Evolutionary conservation across 2,329 filamentous ascomycete genomes (phyloP).

Genomic region (Coniochaeta prunicola): DNA sequence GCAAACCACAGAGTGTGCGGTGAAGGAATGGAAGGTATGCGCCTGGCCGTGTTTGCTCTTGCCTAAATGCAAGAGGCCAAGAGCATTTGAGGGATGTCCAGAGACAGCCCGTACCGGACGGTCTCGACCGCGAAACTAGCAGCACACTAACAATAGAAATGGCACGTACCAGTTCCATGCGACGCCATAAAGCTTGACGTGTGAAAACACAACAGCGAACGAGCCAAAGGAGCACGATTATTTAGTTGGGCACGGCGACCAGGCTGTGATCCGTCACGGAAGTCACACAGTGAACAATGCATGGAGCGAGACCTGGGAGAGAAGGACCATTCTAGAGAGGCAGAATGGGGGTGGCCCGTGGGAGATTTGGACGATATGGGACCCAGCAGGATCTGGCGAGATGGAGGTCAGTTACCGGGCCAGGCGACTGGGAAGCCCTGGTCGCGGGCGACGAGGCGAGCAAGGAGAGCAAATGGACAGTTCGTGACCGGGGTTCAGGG

Average conservation of each 20-base stretch:
- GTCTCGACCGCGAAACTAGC: neutral
- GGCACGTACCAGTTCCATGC: neutral
- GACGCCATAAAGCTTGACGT: slow-evolving; percentile 3
- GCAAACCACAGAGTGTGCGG: neutral
- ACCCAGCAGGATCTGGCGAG: neutral
- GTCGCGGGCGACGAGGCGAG: neutral
- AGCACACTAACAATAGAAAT: neutral
- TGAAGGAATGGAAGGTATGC: neutral
- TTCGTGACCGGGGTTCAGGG: neutral
- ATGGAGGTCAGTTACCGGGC: neutral
- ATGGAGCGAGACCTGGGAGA: neutral
- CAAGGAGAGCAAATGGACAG: neutral
- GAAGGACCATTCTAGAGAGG: neutral
- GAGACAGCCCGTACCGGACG: neutral
- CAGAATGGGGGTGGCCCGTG: neutral
- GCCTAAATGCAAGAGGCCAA: neutral
- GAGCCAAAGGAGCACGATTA: neutral
- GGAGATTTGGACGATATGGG: neutral
- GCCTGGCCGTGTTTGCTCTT: neutral
- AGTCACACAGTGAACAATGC: slow-evolving; percentile 1
- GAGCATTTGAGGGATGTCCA: neutral
- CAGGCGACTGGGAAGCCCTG: neutral
- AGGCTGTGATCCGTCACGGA: neutral
- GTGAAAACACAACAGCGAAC: neutral
- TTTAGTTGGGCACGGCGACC: neutral